A percentile compares a stretch with the other conserved stretches of the same genome.
Conservation (phyloP, 2,329 filamentous ascomycete species). For the Aureobasidium sp. region DNA sequence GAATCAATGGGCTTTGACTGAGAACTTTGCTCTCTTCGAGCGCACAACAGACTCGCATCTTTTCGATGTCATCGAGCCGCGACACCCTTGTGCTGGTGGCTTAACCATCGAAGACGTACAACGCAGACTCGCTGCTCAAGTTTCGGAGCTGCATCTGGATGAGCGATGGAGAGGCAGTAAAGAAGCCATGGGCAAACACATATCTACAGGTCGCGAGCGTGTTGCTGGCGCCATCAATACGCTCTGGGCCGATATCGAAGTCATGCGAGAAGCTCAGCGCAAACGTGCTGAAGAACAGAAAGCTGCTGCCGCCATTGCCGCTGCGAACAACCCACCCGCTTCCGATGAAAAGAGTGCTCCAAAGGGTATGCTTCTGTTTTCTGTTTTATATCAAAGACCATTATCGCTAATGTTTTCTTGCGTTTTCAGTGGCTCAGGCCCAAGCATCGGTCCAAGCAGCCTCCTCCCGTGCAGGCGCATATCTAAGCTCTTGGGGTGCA, state of each 20-base stretch:
- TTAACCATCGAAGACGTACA: conserved; percentile 92
- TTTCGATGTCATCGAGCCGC: conserved; percentile 89
- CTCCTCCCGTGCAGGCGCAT: conserved; percentile 49
- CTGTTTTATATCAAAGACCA: neutral
- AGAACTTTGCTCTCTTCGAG: conserved; percentile 88
- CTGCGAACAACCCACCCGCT: conserved; percentile 14
- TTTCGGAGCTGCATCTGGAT: conserved; percentile 87
- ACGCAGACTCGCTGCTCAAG: conserved; percentile 78
- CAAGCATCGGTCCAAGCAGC: conserved; percentile 48
- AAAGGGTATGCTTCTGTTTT: neutral
- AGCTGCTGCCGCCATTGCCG: conserved; percentile 25
- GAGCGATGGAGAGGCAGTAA: conserved; percentile 75
- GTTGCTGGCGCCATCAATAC: conserved; percentile 80
- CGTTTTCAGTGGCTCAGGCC: conserved; percentile 44
- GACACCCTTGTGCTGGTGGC: conserved; percentile 86
- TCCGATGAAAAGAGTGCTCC: conserved; percentile 13
- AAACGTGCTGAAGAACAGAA: conserved; percentile 51
- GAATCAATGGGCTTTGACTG: conserved; percentile 75
- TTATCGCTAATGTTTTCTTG: conserved; percentile 17
- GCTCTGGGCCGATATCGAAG: conserved; percentile 84
- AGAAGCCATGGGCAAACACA: conserved; percentile 77
- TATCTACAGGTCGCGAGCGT: conserved; percentile 82
- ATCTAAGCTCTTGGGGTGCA: conserved; percentile 53
- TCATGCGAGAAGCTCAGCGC: conserved; percentile 63
- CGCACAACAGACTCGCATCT: conserved; percentile 65